Base-by-base conservation (phyloP, 768 basidiomycete species). In the Tulasnella sp. region DNA sequence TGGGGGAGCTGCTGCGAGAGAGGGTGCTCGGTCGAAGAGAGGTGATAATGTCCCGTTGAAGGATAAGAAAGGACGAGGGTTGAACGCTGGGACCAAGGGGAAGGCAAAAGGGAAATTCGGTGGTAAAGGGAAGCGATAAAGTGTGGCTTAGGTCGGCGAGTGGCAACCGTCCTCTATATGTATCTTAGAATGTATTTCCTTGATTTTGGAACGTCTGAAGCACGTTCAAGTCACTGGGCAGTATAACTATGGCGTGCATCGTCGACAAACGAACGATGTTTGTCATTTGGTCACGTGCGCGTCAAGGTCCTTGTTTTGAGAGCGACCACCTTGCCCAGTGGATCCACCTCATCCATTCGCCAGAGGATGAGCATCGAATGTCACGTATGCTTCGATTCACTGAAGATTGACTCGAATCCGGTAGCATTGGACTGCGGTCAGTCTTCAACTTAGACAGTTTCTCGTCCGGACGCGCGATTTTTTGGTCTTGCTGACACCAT, bases 1-100 rank as follows among this genome's bases (percentile, higher is more conserved):
- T n/a, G 79, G 78, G 47, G 26, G 26, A 14, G 69, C 44, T 16
- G 19, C 64, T 19, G 17, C 75, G 16, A 74, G 78, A n/a, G 90
- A 90, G 80, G 89, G 90, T 3, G 84, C 86, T 32, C 83, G 87
- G 74, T 86, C 89, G 39, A 88, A 86, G 78, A 89, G 86, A 78
- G 85, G 84, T 16, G 89, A 89, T 40, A 47, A 62, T 76, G 80
- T 80, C 29, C 79, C 86, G 40, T 84, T 85, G 17, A 82, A 85
- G 79, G 83, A 84, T 42, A 82, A 80, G 75, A 88, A 87, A 78
- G 85, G 74, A 7, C 63, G 68, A 37, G 62, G 71, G 19, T 62
- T 59, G 67, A 62, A 42, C 16, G 69, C 47, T 36, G 47, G 59
- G 62, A 63, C 42, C 5, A 70, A 44, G 41, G 67, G 41, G 29